Evolutionary conservation across 2,329 filamentous ascomycete species (phyloP).

Genomic region (Immersiporthe knoxdaviesiana): DNA sequence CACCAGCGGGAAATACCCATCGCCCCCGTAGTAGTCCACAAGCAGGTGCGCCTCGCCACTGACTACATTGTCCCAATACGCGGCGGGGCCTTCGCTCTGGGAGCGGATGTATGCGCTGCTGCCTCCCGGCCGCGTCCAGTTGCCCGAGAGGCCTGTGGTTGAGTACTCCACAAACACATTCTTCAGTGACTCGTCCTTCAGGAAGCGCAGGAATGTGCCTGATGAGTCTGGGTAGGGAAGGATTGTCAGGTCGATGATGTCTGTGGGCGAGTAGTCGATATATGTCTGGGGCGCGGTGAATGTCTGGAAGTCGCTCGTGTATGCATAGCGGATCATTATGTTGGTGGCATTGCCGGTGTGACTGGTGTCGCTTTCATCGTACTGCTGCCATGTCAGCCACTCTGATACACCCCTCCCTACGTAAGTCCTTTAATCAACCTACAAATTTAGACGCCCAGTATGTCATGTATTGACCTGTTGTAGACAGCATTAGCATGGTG

Average conservation of each 20-base stretch:
- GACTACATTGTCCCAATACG: constrained; percentile 47
- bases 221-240: constrained; percentile 45
- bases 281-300: constrained; percentile 55
- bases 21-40: constrained; percentile 52
- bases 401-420: background rate
- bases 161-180: constrained; percentile 56
- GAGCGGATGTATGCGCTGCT: constrained; percentile 45
- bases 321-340: constrained; percentile 55
- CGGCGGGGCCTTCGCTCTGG: constrained; percentile 49
- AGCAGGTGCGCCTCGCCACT: constrained; percentile 49
- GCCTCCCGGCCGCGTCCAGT: constrained; percentile 54
- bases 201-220: constrained; percentile 53
- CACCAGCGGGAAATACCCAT: constrained; percentile 56
- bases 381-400: constrained; percentile 38
- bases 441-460: constrained; percentile 54
- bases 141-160: constrained; percentile 53
- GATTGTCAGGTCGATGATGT: constrained; percentile 62
- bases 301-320: constrained; percentile 58
- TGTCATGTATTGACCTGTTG: constrained; percentile 47
- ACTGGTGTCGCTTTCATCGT: constrained; percentile 48
- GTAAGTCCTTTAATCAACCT: constrained; percentile 28
- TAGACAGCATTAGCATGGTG: constrained; percentile 17
- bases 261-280: constrained; percentile 50
- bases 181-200: constrained; percentile 58
- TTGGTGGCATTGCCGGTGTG: constrained; percentile 52